A percentile compares a stretch with the other conserved stretches of the same genome.
Conservation (phyloP, 2,329 filamentous ascomycete species). For the Arthrinium puccinioides region DNA sequence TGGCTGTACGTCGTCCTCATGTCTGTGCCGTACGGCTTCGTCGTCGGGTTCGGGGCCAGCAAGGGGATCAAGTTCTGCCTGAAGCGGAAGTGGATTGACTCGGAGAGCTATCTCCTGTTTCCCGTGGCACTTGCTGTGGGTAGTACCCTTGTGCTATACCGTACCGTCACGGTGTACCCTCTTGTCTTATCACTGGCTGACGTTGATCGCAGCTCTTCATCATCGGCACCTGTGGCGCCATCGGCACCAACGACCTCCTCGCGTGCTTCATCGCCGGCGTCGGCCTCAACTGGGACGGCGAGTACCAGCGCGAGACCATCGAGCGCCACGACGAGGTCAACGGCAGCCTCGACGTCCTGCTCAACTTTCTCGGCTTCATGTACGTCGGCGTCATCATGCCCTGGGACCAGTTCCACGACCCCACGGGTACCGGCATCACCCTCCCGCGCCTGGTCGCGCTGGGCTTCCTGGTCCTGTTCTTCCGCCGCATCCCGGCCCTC, state of each 20-base stretch:
- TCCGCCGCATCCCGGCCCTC: constrained; percentile 14
- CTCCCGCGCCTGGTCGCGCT: constrained; percentile 10
- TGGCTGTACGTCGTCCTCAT: constrained; percentile 53
- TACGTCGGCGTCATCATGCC: constrained; percentile 17
- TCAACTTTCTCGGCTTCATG: constrained; percentile 18
- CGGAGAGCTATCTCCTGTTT: constrained; percentile 45
- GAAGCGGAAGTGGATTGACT: constrained; percentile 45
- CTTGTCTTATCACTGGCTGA: no score
- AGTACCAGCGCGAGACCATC: constrained; percentile 47
- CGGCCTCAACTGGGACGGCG: constrained; percentile 54
- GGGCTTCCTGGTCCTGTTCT: constrained; percentile 10
- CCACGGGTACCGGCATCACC: constrained; percentile 4
- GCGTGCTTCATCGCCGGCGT: constrained; percentile 55
- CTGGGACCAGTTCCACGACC: constrained; percentile 10
- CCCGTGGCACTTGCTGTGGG: constrained; percentile 41
- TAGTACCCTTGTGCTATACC: not conserved
- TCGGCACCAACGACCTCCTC: constrained; percentile 55
- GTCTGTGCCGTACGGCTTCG: constrained; percentile 41
- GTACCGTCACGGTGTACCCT: no score
- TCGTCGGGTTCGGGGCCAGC: constrained; percentile 41
- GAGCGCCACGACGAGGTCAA: constrained; percentile 55
- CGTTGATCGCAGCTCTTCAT: constrained; percentile 42
- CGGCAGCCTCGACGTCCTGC: constrained; percentile 26
- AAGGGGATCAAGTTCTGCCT: constrained; percentile 37
- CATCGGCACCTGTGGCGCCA: constrained; percentile 47